phyloP scores from a whole-genome alignment of 306 rosid species.

The Arachis stenosperma region DNA sequence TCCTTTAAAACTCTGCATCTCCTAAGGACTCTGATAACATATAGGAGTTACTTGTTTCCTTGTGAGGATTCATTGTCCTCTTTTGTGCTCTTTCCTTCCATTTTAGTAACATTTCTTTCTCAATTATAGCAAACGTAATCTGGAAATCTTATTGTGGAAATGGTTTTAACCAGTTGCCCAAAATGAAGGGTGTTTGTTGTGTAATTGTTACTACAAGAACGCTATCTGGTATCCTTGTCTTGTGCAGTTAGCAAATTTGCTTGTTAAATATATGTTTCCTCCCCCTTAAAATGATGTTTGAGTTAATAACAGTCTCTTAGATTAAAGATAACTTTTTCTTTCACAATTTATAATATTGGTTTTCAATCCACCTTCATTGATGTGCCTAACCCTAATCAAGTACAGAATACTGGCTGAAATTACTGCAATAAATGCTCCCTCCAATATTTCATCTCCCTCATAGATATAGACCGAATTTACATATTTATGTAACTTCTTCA shows the following conservation, averaged over 20 bases:
- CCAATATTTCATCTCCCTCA: neutral
- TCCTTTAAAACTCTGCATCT: no score
- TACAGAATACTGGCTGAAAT: no score
- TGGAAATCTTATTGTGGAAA: neutral
- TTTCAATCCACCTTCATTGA: neutral
- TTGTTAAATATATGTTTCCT: neutral
- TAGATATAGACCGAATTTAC: neutral
- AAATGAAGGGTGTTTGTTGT: neutral
- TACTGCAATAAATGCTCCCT: neutral
- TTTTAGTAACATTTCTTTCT: neutral
- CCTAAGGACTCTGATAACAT: neutral
- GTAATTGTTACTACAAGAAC: neutral
- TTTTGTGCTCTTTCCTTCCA: neutral
- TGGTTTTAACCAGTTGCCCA: neutral
- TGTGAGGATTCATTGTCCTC: neutral
- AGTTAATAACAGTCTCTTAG: neutral
- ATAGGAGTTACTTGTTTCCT: neutral
- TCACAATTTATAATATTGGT: neutral
- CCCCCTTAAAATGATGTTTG: neutral
- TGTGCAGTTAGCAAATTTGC: neutral
- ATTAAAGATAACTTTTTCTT: neutral
- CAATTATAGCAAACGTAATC: neutral
- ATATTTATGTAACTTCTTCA: constrained; percentile 26
- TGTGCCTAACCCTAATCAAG: no score
- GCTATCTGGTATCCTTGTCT: neutral